Evolutionary conservation across 371 early-diverging fungal genomes (phyloP).

Genomic region (Mucor racemosus): DNA sequence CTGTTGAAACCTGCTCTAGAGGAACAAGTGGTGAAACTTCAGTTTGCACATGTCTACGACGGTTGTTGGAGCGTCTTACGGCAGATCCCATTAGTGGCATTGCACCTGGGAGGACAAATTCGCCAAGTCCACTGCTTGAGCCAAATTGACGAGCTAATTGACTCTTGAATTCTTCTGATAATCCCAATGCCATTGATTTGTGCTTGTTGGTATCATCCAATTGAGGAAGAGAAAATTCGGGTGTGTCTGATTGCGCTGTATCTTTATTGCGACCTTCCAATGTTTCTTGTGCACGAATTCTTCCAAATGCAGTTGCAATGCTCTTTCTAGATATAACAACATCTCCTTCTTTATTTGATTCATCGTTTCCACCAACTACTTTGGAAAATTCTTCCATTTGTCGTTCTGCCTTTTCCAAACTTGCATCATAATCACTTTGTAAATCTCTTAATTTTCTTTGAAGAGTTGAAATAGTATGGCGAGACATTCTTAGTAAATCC

Average conservation of each 20-base stretch:
- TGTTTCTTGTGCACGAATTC: conserved; percentile 49
- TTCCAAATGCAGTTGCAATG: conserved; percentile 42
- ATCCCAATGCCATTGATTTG: conserved; percentile 45
- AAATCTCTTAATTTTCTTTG: conserved; percentile 74
- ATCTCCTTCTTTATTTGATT: conserved; percentile 45
- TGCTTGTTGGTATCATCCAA: conserved; percentile 34
- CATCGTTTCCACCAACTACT: conserved; percentile 62
- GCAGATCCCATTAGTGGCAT: conserved; percentile 56
- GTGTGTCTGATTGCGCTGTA: neutral
- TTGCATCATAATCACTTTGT: conserved; percentile 68
- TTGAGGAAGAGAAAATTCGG: neutral
- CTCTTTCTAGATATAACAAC: conserved; percentile 40
- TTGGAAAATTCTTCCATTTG: conserved; percentile 75
- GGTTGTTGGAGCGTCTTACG: conserved; percentile 36
- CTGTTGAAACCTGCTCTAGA: neutral
- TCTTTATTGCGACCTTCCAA: conserved; percentile 38
- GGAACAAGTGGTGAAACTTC: conserved; percentile 3
- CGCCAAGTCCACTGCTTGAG: conserved; percentile 45
- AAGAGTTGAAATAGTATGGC: conserved; percentile 79
- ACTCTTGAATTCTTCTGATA: conserved; percentile 53
- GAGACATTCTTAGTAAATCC: conserved; percentile 78
- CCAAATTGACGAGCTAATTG: conserved; percentile 54
- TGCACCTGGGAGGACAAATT: conserved; percentile 47
- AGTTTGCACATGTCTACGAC: conserved; percentile 32
- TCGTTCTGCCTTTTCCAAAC: conserved; percentile 69